Conservation (phyloP, 805 yeast genomes). For the Hanseniaspora jakobsenii region DNA sequence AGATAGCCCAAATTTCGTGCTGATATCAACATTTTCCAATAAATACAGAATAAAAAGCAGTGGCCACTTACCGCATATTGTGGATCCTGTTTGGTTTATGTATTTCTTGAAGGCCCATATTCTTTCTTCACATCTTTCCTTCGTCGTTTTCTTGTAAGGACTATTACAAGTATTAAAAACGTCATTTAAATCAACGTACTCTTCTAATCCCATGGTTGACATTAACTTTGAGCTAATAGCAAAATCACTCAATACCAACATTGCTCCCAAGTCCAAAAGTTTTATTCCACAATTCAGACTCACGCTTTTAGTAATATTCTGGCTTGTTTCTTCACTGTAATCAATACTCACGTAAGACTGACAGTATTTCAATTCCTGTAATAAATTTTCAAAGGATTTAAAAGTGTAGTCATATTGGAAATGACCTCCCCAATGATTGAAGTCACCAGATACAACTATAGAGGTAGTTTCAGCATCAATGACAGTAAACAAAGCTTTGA, state of each 20-base stretch:
- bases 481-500: slow-evolving; percentile 41
- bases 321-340: slow-evolving; percentile 21
- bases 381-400: slow-evolving; percentile 21
- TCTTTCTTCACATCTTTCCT: neutral
- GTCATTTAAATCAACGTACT: no score
- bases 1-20: slow-evolving; percentile 15
- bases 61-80: slow-evolving; percentile 89
- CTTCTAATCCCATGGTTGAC: no score
- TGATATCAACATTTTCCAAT: slow-evolving; percentile 18
- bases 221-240: no score
- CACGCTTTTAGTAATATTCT: slow-evolving; percentile 17
- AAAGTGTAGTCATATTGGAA: slow-evolving; percentile 46
- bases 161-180: slow-evolving; percentile 6
- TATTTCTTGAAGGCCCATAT: slow-evolving; percentile 30
- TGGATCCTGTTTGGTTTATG: slow-evolving; percentile 61
- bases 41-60: slow-evolving; percentile 53
- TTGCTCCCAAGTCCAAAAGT: slow-evolving; percentile 5
- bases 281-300: slow-evolving; percentile 18
- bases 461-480: slow-evolving; percentile 45
- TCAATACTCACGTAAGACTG: neutral
- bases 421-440: slow-evolving; percentile 85
- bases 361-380: neutral
- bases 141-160: neutral
- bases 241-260: slow-evolving; percentile 1
- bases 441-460: slow-evolving; percentile 69